phyloP scores from a whole-genome alignment of 768 basidiomycete species.

The Suillus decipiens region DNA sequence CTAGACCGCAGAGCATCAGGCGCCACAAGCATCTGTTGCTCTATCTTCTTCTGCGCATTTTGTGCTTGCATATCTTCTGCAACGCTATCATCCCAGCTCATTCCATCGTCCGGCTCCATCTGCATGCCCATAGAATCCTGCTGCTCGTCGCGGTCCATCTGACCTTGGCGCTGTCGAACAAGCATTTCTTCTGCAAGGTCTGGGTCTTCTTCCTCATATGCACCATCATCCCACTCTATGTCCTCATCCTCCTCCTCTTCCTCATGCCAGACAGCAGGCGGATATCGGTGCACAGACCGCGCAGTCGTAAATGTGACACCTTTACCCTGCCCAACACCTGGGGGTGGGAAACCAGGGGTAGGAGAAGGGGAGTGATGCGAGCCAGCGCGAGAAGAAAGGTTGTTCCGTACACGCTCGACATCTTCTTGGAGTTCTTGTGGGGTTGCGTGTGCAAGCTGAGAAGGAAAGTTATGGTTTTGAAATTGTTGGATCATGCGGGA shows the following conservation, averaged over 20 bases:
- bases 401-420: conserved; percentile 55
- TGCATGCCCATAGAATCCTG: conserved; percentile 33
- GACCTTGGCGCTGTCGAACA: conserved; percentile 39
- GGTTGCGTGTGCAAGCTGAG: conserved; percentile 35
- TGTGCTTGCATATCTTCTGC: conserved; percentile 51
- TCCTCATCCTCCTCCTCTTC: conserved; percentile 64
- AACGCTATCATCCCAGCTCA: conserved; percentile 82
- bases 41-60: conserved; percentile 28
- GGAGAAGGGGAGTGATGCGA: conserved; percentile 52
- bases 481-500: conserved; percentile 13
- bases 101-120: conserved; percentile 80
- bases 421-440: conserved; percentile 58
- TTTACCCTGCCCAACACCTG: conserved; percentile 32
- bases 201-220: conserved; percentile 69
- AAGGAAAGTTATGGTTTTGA: conserved; percentile 3
- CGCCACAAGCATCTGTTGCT: conserved; percentile 23
- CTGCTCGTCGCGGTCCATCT: conserved; percentile 29
- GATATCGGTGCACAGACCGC: conserved; percentile 70
- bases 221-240: conserved; percentile 61
- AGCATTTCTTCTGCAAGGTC: conserved; percentile 61
- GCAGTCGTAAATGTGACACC: conserved; percentile 74
- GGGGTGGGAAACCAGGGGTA: conserved; percentile 38
- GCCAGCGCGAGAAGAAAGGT: conserved; percentile 49
- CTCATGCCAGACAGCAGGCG: conserved; percentile 82
- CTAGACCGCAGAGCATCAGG: conserved; percentile 42